Base-by-base conservation (phyloP, 108 stramenopile species). In the Skeletonema potamos region DNA sequence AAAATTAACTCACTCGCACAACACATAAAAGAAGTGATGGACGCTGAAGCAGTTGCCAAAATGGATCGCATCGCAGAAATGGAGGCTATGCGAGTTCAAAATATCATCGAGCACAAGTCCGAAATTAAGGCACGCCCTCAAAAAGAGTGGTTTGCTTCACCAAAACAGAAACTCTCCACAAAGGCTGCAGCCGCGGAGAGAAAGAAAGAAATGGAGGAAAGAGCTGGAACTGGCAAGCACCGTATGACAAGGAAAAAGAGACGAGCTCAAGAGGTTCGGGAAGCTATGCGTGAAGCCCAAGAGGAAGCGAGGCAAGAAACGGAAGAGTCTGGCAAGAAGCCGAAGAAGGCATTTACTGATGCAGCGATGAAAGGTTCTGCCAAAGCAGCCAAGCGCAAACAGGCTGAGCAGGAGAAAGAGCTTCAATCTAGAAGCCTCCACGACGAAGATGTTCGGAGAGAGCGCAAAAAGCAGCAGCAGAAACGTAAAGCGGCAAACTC, bases 31-130 rank as follows among this genome's bases (percentile, higher is more conserved):
- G 95, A 96, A 74, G 90, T 96, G 2, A 66, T 79, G 61, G 86
- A 88, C 43, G 95, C 95, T 3, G 92, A 96, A 74, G 88, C 89
- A 8, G 89, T 96, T 32, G 91, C 92, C 13, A 73, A 72, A 58
- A 89, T 96, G 87, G 95, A 96, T 74, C 84, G 92, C 15, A 44
- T 93, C 12, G 88, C 95, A 9, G 92, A 96, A 62, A 96, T 96
- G 92, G 95, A 93, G 56, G 89, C 84, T 17, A 83, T 76, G 58
- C 78, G 84, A 26, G 95, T 88, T 51, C 78, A 88, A 60, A 96
- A 96, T 62, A 84, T 96, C 12, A 93, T 96, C 37, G 87, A 85
- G 56, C 92, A 96, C 58, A 81, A 82, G 43, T 36, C 46, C 39
- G 89, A 93, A 59, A 93, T 93, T 62, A 88, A 87, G 24, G 39